phyloP scores from a whole-genome alignment of 352 stramenopile species.

The Phytophthora colocasiae region DNA sequence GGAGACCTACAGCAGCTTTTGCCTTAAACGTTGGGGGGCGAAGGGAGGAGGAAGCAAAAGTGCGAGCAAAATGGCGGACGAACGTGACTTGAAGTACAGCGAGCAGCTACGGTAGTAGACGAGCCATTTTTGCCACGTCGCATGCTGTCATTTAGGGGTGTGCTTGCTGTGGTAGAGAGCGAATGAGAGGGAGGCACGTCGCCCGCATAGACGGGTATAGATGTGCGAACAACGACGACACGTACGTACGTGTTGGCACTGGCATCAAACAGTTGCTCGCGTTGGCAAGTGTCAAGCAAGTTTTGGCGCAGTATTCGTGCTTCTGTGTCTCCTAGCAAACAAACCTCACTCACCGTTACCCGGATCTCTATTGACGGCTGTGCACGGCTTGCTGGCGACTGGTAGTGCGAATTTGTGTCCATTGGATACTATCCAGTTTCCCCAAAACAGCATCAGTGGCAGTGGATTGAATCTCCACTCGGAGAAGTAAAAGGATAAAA shows the following conservation, averaged over 20 bases:
- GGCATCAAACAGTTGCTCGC: background rate
- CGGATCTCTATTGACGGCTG: background rate
- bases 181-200: slow-evolving; percentile 17
- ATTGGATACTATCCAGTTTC: too few species aligned
- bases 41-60: slow-evolving; percentile 3
- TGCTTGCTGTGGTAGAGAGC: background rate
- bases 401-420: too few species aligned
- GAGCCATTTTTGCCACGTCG: slow-evolving; percentile 28
- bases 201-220: slow-evolving; percentile 1
- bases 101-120: slow-evolving; percentile 10
- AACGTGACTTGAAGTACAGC: slow-evolving; percentile 18
- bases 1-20: too few species aligned
- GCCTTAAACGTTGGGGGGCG: too few species aligned
- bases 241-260: too few species aligned
- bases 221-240: background rate
- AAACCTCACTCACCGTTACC: too few species aligned
- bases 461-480: too few species aligned
- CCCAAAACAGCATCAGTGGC: too few species aligned
- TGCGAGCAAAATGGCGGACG: background rate
- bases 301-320: too few species aligned
- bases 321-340: too few species aligned
- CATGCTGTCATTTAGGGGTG: slow-evolving; percentile 29
- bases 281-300: too few species aligned
- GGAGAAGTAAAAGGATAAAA: background rate
- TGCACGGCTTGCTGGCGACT: too few species aligned